Evolutionary conservation across 352 stramenopile genomes (phyloP), one percentile per base, ranked within the genome.

Genomic region (Phytopythium kandeliae): DNA sequence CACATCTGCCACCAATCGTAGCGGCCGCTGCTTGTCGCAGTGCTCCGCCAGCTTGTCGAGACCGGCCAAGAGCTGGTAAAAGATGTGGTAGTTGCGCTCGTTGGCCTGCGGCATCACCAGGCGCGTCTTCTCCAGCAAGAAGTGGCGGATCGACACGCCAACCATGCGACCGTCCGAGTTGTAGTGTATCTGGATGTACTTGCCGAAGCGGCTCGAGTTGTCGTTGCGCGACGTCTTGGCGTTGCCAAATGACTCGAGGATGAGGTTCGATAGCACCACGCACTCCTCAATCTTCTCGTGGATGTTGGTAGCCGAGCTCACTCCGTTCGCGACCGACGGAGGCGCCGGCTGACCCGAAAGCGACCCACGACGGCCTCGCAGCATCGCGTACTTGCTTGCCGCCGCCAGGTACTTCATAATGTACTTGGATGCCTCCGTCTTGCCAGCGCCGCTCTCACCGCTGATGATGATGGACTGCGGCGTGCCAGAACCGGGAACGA

Each of bases 371-470:
- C 47, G 47, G 1, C 47, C 47, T 2, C 43, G 47, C 21, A 52
- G 47, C 47, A 52, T 52, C 3, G 59, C 71, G 41, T 85, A 78
- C 26, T 86, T 83, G 54, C 82, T 92, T 3, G 79, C 79, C 1
- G 80, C 84, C 5, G 83, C 80, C 11, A 93, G 69, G 46, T 95
- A 90, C 48, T 93, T 91, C 80, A 91, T 89, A 13, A 92, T 88
- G 57, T 97, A 96, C 67, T 98, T 97, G 37, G 90, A 96, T 3
- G 90, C 96, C 59, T 97, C 91, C 0, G 93, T 98, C 69, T 98
- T 98, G 9, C 93, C 93, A 0, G 91, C 91, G 9, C 92, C 92
- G 31, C 81, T 96, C 54, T 97, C 92, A 25, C 92, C 92, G 21
- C 84, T 96, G n/a, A 97, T 90, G 26, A 98, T 74, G 62, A 98